Evolutionary conservation across 495 filamentous ascomycete species (phyloP), one percentile per base, ranked within the genome.

Genomic region (Neurospora cerealis): DNA sequence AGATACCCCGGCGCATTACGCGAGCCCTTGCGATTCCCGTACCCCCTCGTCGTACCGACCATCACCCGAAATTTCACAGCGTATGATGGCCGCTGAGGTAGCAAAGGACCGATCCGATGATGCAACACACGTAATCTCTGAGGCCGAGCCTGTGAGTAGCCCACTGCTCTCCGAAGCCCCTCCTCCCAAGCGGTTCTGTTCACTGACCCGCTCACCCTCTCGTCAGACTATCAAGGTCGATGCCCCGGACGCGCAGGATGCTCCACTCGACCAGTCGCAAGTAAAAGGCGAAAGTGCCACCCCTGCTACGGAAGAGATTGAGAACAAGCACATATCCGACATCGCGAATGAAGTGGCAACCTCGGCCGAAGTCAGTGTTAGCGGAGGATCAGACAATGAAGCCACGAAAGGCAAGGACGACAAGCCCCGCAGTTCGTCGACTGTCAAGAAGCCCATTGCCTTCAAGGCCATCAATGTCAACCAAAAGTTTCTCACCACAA

Each of bases 401-500:
- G 83, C 87, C 66, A 82, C 87, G 66, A 88, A 86, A 77, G 78
- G 79, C 71, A 83, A 87, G 71, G 83, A 84, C 71, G 86, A 88
- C 69, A 89, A 86, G 75, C 85, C 89, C 71, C 91, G 92, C 69
- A 89, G 88, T 32, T 88, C 89, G 28, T 93, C 93, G 2, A 79
- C 86, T 9, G 85, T 92, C 62, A 97, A 95, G 86, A 96, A 93
- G 81, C 91, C 90, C 37, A 81, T 89, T n/a, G 89, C 91, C 11
- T 99, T 98, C 87, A 98, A 98, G 81, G 89, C 94, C 6, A 93
- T 98, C 74, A 97, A 93, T 1, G 95, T 98, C 77, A 97, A 97
- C 78, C 97, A 95, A 80, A 92, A 88, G 38, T 95, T 93, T 79
- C 85, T 95, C 48, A 91, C 90, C 2, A 83, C 88, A 38, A 88